Percentiles rank a stretch among this genome's conserved stretches.
These are phyloP conservation scores for Exophiala calicioides DNA, from an alignment of 2,329 filamentous ascomycete genomes.

Conservation along the genomic window DNA sequence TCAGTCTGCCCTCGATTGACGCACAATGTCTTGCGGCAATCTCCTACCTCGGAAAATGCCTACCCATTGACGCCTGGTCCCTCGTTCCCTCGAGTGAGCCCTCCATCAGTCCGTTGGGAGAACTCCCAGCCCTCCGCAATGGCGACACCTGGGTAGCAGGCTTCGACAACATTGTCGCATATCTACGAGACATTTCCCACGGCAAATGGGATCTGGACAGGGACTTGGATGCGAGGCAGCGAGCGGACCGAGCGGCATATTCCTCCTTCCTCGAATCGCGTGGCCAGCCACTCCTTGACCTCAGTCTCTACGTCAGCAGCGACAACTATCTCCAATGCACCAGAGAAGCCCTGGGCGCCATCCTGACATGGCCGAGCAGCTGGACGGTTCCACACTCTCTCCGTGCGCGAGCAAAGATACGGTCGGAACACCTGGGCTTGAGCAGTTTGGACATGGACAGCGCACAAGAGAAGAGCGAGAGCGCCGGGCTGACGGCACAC, in stretches of 20 bases:
- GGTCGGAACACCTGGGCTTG: conserved; percentile 70
- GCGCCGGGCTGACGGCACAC: conserved; percentile 37
- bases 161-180: conserved; percentile 56
- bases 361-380: conserved; percentile 83
- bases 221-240: conserved; percentile 43
- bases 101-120: conserved; percentile 65
- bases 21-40: conserved; percentile 84
- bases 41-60: conserved; percentile 68
- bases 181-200: conserved; percentile 49
- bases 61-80: conserved; percentile 64
- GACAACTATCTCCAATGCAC: conserved; percentile 80
- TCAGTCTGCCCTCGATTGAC: conserved; percentile 86
- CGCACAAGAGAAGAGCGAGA: conserved; percentile 40
- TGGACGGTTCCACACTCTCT: conserved; percentile 79
- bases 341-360: conserved; percentile 74
- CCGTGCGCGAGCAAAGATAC: conserved; percentile 67
- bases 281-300: conserved; percentile 76
- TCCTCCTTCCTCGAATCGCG: conserved; percentile 72
- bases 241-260: conserved; percentile 48
- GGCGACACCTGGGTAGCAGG: conserved; percentile 55
- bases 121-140: conserved; percentile 60
- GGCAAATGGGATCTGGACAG: conserved; percentile 53
- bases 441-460: conserved; percentile 66
- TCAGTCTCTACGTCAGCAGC: conserved; percentile 86
- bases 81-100: conserved; percentile 74